These are phyloP conservation scores for Pezizomycotina sp. DNA, from an alignment of 2,329 filamentous ascomycete genomes.

Conservation along the genomic window DNA sequence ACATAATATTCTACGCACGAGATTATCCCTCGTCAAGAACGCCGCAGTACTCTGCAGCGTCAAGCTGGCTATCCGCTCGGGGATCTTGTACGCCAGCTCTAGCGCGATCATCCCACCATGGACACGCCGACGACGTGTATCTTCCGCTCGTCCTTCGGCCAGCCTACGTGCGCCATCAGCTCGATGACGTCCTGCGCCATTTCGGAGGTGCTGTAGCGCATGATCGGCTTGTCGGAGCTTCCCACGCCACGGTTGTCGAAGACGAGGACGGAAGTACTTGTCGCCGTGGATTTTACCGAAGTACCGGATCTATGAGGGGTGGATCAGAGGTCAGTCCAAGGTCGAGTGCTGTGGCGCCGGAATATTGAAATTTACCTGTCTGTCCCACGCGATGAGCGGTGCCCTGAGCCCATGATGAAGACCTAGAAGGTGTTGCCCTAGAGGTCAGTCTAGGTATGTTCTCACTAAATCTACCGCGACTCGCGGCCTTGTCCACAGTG, in stretches of 20 bases:
- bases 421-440: no score
- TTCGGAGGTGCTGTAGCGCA: conserved; percentile 63
- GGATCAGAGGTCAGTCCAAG: no score
- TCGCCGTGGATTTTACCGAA: conserved; percentile 56
- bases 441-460: no score
- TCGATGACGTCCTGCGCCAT: conserved; percentile 62
- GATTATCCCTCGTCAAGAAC: conserved; percentile 16
- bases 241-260: conserved; percentile 63
- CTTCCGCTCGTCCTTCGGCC: conserved; percentile 34
- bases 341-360: no score
- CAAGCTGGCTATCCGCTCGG: conserved; percentile 39
- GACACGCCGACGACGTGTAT: conserved; percentile 61
- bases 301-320: conserved; percentile 56
- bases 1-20: conserved; percentile 10
- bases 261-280: conserved; percentile 55
- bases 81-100: conserved; percentile 48
- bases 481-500: no score
- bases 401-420: conserved; percentile 68
- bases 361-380: neutral
- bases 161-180: conserved; percentile 24
- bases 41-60: conserved; percentile 47
- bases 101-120: conserved; percentile 85
- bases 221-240: conserved; percentile 56
- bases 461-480: no score
- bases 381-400: conserved; percentile 23